phyloP scores from a whole-genome alignment of 2,329 filamentous ascomycete species.

The Stachybotrys elegans region DNA sequence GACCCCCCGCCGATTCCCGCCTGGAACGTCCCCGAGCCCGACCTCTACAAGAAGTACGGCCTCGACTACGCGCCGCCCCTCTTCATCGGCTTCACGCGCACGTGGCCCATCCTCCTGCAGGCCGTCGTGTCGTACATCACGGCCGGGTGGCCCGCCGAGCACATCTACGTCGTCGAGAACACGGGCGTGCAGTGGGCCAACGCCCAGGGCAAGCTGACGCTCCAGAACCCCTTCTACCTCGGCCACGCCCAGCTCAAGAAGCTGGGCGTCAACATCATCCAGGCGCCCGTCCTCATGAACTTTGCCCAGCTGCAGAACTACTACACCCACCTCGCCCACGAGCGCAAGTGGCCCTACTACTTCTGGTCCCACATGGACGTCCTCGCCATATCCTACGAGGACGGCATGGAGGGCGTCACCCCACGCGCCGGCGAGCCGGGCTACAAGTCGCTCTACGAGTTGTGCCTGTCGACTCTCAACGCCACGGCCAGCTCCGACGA shows the following conservation, averaged over 20 bases:
- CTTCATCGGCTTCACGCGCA: constrained; percentile 54
- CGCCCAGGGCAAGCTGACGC: constrained; percentile 36
- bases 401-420: constrained; percentile 27
- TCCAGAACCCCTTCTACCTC: constrained; percentile 53
- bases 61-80: constrained; percentile 40
- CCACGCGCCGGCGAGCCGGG: constrained; percentile 25
- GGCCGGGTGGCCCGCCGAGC: constrained; percentile 50
- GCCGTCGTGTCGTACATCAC: constrained; percentile 52
- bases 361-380: constrained; percentile 57
- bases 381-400: constrained; percentile 35
- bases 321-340: constrained; percentile 40
- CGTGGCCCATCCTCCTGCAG: constrained; percentile 51
- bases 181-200: constrained; percentile 52
- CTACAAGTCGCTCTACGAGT: constrained; percentile 36
- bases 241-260: constrained; percentile 43
- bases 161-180: constrained; percentile 57
- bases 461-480: constrained; percentile 30
- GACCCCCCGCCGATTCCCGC: constrained; percentile 32
- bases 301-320: constrained; percentile 55
- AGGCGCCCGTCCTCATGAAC: constrained; percentile 44
- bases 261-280: constrained; percentile 48
- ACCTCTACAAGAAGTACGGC: constrained; percentile 32
- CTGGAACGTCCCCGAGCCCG: constrained; percentile 36
- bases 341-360: constrained; percentile 40
- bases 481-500: constrained; percentile 22